Percentiles rank a stretch among this genome's conserved stretches.
Evolutionary conservation across 1,284 basidiomycete genomes (phyloP).

Genomic region (Apiotrichum domesticum): DNA sequence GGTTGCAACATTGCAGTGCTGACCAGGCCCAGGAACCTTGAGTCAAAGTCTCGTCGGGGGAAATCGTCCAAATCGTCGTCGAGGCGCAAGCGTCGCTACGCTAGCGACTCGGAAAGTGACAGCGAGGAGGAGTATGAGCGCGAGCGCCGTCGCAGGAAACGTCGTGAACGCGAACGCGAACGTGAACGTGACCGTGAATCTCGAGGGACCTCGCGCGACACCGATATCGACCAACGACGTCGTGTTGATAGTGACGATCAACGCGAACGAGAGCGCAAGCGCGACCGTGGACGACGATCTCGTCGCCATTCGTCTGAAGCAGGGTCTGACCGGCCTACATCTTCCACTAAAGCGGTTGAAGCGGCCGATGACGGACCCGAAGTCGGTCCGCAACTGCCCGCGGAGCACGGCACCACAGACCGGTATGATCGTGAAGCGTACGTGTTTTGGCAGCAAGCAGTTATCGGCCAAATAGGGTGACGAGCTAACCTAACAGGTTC

Average conservation of each 20-base stretch:
- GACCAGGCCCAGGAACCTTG: background rate
- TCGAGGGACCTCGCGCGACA: too few relatives aligned
- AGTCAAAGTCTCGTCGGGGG: background rate
- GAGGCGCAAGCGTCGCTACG: conserved; percentile 45
- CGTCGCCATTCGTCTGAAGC: background rate
- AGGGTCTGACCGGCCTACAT: background rate
- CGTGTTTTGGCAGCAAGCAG: conserved; percentile 40
- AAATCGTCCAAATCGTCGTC: conserved; percentile 17
- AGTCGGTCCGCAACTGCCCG: conserved; percentile 56
- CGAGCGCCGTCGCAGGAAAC: conserved; percentile 48
- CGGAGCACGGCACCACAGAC: conserved; percentile 50
- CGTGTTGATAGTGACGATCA: conserved; percentile 28
- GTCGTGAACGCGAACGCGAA: background rate
- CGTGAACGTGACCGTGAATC: too few relatives aligned
- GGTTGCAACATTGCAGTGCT: background rate
- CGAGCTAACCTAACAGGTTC: conserved; percentile 45
- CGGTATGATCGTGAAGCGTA: conserved; percentile 53
- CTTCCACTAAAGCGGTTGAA: conserved; percentile 4
- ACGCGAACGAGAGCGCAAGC: conserved; percentile 24
- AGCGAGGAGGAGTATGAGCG: conserved; percentile 56
- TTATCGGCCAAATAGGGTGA: too few relatives aligned
- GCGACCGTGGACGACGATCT: background rate
- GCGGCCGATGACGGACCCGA: conserved; percentile 60
- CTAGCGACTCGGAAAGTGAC: conserved; percentile 52
- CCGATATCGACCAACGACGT: conserved; percentile 40